Evolutionary conservation across 2,329 filamentous ascomycete species (phyloP).

Genomic region (Talaromyces sp.): DNA sequence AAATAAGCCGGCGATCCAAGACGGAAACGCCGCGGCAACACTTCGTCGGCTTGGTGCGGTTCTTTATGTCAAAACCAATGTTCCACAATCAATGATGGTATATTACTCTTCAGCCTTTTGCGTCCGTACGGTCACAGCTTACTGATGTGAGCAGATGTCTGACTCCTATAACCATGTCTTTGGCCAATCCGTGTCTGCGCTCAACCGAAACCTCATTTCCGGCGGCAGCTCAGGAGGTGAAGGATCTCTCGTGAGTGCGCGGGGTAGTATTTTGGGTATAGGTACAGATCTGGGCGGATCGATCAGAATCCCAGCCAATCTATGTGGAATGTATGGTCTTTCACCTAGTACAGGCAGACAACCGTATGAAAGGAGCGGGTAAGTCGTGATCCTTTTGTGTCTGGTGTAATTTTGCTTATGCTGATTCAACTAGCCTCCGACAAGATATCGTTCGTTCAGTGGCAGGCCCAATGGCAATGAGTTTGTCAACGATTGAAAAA

Average conservation of each 20-base stretch:
- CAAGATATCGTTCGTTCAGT: conserved; percentile 30
- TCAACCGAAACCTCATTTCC: conserved; percentile 57
- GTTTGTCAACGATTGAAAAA: conserved; percentile 27
- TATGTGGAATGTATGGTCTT: conserved; percentile 31
- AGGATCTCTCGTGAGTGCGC: conserved; percentile 57
- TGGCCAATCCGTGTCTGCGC: conserved; percentile 61
- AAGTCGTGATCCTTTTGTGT: conserved; percentile 19
- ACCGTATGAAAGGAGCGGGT: conserved; percentile 35
- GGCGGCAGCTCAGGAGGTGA: conserved; percentile 68
- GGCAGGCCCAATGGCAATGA: conserved; percentile 30
- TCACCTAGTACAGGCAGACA: conserved; percentile 38
- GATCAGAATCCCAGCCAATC: conserved; percentile 38
- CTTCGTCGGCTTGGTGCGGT: conserved; percentile 43
- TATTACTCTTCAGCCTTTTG: conserved; percentile 49
- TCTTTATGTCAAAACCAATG: conserved; percentile 56
- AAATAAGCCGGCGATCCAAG: conserved; percentile 14
- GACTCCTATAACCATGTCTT: conserved; percentile 62
- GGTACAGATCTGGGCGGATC: conserved; percentile 59
- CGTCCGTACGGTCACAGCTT: background rate
- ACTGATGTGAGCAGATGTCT: conserved; percentile 38
- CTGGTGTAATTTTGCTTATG: conserved; percentile 14
- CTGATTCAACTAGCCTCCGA: conserved; percentile 21
- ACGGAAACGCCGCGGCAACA: conserved; percentile 12
- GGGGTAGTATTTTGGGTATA: conserved; percentile 58
- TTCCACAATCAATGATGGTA: conserved; percentile 66